phyloP scores from a whole-genome alignment of 495 filamentous ascomycete genomes.

The Xylaria bambusicola region DNA sequence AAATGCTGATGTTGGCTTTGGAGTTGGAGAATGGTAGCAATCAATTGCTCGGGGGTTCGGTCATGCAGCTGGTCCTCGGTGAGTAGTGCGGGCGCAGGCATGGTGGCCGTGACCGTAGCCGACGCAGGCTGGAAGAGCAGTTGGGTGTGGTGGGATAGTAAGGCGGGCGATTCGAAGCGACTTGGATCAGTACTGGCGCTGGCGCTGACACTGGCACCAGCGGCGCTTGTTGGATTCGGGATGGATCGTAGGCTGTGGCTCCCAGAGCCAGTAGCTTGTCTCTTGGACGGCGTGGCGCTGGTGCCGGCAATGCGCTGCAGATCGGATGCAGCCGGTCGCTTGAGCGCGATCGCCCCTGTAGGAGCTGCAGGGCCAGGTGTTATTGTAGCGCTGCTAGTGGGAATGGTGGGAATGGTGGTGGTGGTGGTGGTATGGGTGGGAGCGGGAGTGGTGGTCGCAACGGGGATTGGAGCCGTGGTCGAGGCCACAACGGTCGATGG shows the following conservation, averaged over 20 bases:
- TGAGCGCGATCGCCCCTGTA: conserved; percentile 31
- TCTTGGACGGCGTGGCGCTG: conserved; percentile 38
- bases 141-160: conserved; percentile 2
- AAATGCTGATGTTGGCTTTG: conserved; percentile 37
- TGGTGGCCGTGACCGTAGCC: conserved; percentile 20
- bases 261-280: conserved; percentile 34
- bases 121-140: conserved; percentile 29
- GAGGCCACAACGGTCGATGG: conserved; percentile 17
- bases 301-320: conserved; percentile 38
- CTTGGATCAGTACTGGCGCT: conserved; percentile 11
- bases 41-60: conserved; percentile 35
- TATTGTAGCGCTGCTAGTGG: conserved; percentile 34
- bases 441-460: background rate
- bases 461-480: conserved; percentile 19
- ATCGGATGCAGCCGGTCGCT: conserved; percentile 39
- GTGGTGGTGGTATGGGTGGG: background rate
- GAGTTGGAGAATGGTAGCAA: conserved; percentile 36
- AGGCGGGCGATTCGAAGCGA: conserved; percentile 6
- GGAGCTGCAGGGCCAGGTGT: conserved; percentile 33
- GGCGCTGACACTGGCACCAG: conserved; percentile 22
- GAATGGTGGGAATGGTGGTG: background rate
- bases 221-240: conserved; percentile 24
- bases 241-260: conserved; percentile 25
- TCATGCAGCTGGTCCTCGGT: conserved; percentile 36
- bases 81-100: conserved; percentile 22